Percentiles rank a stretch among this genome's conserved stretches.
phyloP scores from a whole-genome alignment of 345 rosid genomes.

The Lumnitzera littorea region DNA sequence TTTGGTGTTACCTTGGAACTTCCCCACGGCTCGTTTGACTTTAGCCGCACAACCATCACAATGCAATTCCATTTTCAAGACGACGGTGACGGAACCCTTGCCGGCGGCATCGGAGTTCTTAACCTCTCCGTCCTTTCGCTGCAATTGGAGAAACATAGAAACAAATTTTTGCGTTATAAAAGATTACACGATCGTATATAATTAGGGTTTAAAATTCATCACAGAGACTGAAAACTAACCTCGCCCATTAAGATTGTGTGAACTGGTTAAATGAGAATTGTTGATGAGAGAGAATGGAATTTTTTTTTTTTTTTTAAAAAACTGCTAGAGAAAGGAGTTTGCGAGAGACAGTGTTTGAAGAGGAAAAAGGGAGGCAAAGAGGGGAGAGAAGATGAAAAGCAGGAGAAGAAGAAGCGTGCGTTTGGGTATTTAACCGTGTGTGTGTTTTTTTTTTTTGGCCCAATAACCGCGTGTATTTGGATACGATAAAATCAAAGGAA shows the following conservation, averaged over 20 bases:
- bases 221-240: conserved; percentile 25
- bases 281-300: no score
- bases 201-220: background rate
- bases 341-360: no score
- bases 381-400: no score
- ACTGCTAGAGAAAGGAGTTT: no score
- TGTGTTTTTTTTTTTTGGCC: no score
- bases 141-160: background rate
- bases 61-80: conserved; percentile 71
- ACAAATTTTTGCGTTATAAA: background rate
- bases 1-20: conserved; percentile 3
- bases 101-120: conserved; percentile 36
- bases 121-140: conserved; percentile 32
- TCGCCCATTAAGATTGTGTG: conserved; percentile 31
- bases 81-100: conserved; percentile 31
- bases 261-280: background rate
- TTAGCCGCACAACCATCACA: conserved; percentile 88
- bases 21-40: background rate
- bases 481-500: no score
- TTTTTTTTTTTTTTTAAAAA: no score
- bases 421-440: no score
- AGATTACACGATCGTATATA: background rate
- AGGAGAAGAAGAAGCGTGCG: no score
- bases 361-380: no score
- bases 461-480: no score